These are phyloP conservation scores for Clavaria fumosa DNA, from an alignment of 768 basidiomycete genomes.

Conservation along the genomic window DNA sequence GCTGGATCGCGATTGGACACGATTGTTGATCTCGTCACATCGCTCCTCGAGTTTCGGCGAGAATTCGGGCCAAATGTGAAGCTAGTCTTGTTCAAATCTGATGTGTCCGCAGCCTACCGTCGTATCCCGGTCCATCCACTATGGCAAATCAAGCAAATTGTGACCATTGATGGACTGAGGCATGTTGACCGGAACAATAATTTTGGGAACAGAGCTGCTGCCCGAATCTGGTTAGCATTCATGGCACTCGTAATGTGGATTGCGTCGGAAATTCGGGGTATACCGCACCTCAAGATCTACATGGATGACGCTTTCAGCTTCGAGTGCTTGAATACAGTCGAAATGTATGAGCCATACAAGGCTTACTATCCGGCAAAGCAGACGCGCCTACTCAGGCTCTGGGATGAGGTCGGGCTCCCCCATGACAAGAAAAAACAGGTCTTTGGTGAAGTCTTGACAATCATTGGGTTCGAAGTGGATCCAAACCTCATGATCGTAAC, in stretches of 20 bases:
- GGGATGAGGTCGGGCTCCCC: conserved; percentile 25
- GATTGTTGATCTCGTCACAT: conserved; percentile 15
- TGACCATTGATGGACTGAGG: neutral
- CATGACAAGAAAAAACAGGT: conserved; percentile 27
- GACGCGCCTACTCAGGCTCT: conserved; percentile 20
- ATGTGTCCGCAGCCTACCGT: conserved; percentile 22
- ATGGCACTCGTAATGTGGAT: conserved; percentile 18
- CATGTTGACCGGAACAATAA: conserved; percentile 10
- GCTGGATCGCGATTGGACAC: conserved; percentile 20
- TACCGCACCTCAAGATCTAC: conserved; percentile 13
- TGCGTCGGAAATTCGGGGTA: conserved; percentile 7
- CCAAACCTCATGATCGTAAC: conserved; percentile 18
- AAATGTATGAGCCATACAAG: conserved; percentile 15
- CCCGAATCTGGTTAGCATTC: conserved; percentile 11
- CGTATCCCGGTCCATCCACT: conserved; percentile 19
- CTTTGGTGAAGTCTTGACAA: conserved; percentile 16
- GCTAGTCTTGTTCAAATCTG: conserved; percentile 23
- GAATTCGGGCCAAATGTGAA: neutral
- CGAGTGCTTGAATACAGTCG: conserved; percentile 10
- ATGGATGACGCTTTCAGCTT: conserved; percentile 16
- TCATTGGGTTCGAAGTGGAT: conserved; percentile 27
- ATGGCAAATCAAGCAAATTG: conserved; percentile 19
- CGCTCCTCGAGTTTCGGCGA: conserved; percentile 8
- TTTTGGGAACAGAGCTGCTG: conserved; percentile 6
- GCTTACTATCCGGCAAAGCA: conserved; percentile 18